Evolutionary conservation across 768 basidiomycete genomes (phyloP), one percentile per base, ranked within the genome.

Genomic region (Tylopilus balloui): DNA sequence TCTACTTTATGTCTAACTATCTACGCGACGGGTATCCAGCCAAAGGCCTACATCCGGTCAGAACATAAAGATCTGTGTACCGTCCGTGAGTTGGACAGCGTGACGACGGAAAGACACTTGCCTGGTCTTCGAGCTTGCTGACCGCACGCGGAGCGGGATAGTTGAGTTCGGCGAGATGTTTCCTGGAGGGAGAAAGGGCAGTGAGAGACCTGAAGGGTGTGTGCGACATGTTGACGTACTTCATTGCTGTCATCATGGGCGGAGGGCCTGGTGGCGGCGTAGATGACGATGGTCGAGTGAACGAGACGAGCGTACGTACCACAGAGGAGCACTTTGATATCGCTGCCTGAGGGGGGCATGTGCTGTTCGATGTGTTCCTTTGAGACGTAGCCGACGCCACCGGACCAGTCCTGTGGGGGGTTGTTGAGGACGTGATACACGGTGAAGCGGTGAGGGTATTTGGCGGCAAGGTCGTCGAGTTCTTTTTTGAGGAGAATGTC

Each of bases 391-490:
- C 96, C 96, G 47, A 84, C 81, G 51, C 93, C 93, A 38, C 88
- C 89, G 4, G 74, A 78, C 96, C 96, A 99, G 55, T 69, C 75
- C 23, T 79, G 73, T 5, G 95, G 93, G 3, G 93, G 83, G 74
- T 92, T 96, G 78, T 99, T 98, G 62, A 99, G 81, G 47, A 96
- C 92, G 66, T 93, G 92, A 71, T 80, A 82, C 45, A 95, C 77
- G 56, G 79, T 82, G 78, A 98, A 92, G 50, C 81, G 76, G 39
- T 74, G 66, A 19, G 75, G 73, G 61, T 95, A 78, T 47, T 70
- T 72, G 41, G 73, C 74, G 15, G 79, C 77, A 38, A 97, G 81
- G 47, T 80, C 77, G 67, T 97, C 92, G 40, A 99, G 78, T 62
- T 97, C 92, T 51, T 81, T 77, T 62, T 81, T 88, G 59, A 98